phyloP scores from a whole-genome alignment of 176 grass and related monocot species.

The Oryza officinalis region DNA sequence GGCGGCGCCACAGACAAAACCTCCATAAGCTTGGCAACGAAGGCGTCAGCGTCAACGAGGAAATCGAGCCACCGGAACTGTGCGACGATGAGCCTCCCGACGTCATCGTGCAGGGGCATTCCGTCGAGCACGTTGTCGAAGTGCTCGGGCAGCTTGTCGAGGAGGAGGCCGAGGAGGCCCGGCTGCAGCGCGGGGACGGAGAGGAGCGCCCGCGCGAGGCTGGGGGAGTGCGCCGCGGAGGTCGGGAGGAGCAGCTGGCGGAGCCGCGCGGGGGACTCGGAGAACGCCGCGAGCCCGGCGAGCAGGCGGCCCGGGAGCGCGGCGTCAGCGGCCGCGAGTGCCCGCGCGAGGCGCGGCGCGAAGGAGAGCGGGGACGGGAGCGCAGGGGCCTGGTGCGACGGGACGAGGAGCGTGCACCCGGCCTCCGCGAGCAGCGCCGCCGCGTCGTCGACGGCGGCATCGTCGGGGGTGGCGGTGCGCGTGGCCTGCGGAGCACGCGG shows the following conservation, averaged over 20 bases:
- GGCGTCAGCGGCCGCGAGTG: constrained; percentile 39
- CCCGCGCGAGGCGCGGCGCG: constrained; percentile 50
- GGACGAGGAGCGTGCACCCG: constrained; percentile 76
- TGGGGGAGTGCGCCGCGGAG: constrained; percentile 35
- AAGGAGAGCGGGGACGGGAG: constrained; percentile 47
- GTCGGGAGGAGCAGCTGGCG: constrained; percentile 56
- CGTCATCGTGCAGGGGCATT: constrained; percentile 66
- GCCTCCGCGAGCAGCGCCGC: constrained; percentile 73
- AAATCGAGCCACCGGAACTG: constrained; percentile 89
- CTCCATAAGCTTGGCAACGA: constrained; percentile 70
- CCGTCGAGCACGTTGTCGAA: constrained; percentile 58
- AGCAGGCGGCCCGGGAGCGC: constrained; percentile 44
- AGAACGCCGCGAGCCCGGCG: constrained; percentile 53
- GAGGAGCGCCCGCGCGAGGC: constrained; percentile 68
- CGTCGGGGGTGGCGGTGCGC: background rate
- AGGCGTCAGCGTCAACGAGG: constrained; percentile 61
- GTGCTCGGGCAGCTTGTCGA: constrained; percentile 91
- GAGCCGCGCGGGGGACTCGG: constrained; percentile 45
- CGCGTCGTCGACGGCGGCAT: constrained; percentile 45
- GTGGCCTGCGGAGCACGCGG: background rate
- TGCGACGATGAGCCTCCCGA: constrained; percentile 64
- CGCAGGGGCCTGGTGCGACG: constrained; percentile 41
- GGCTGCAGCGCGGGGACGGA: constrained; percentile 71
- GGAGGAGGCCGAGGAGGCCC: constrained; percentile 65
- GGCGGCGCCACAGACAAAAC: constrained; percentile 80